Percentiles rank a stretch among this genome's conserved stretches.
These are phyloP conservation scores for Amanita pseudoporphyria DNA, from an alignment of 768 basidiomycete species.

Conservation along the genomic window DNA sequence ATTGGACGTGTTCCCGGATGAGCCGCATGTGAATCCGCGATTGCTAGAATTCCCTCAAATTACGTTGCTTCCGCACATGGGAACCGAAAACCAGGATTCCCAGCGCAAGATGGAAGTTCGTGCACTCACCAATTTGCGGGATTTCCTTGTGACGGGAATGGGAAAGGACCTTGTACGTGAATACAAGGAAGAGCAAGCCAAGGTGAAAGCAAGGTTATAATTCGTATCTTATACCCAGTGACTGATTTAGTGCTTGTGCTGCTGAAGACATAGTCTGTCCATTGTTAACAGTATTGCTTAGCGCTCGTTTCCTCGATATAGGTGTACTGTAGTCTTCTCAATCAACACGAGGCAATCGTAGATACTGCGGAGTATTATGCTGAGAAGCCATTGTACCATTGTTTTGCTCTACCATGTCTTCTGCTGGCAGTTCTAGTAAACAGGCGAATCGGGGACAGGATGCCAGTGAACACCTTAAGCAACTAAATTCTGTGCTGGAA, in stretches of 20 bases:
- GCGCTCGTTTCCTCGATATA: neutral
- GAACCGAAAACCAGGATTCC: constrained; percentile 76
- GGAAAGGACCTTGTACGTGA: constrained; percentile 67
- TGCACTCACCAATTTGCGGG: constrained; percentile 68
- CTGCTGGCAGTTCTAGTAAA: neutral
- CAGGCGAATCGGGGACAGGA: neutral
- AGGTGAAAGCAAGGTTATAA: constrained; percentile 17
- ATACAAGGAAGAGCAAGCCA: constrained; percentile 14
- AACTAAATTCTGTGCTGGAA: neutral
- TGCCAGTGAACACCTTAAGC: neutral
- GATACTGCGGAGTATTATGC: neutral
- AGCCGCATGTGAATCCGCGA: constrained; percentile 71
- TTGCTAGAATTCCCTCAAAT: constrained; percentile 77
- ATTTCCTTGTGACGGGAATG: constrained; percentile 53
- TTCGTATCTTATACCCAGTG: neutral
- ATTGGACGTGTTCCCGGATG: constrained; percentile 80
- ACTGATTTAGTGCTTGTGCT: neutral
- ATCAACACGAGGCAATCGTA: constrained; percentile 1
- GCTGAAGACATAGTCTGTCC: neutral
- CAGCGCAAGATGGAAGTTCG: constrained; percentile 79
- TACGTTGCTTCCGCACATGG: constrained; percentile 87
- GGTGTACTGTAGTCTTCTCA: neutral
- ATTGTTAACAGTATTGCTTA: neutral
- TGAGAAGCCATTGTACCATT: neutral
- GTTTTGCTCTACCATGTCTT: neutral